Conservation (phyloP, 768 basidiomycete genomes). For the Pleurotus ostreatus region DNA sequence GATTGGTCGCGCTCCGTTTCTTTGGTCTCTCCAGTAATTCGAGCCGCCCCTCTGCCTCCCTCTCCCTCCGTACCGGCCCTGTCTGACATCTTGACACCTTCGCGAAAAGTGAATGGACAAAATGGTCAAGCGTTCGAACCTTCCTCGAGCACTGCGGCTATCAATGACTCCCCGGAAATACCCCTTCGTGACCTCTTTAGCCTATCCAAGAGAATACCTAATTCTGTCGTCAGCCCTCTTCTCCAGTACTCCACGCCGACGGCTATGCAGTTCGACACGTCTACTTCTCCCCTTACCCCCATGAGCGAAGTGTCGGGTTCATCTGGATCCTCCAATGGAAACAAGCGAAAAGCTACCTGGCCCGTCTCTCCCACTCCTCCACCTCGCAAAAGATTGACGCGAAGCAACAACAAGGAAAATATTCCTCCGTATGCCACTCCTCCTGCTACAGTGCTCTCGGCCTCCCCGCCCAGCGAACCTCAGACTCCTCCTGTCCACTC, state of each 20-base stretch:
- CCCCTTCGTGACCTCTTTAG: background rate
- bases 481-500: background rate
- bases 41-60: background rate
- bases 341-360: background rate
- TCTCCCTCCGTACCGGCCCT: background rate
- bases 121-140: background rate
- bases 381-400: background rate
- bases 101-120: background rate
- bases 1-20: conserved; percentile 2
- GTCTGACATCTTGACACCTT: background rate
- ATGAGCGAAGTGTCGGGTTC: too few relatives aligned
- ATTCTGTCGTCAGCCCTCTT: background rate
- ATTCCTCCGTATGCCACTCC: background rate
- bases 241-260: too few relatives aligned
- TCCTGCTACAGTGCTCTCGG: background rate
- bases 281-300: background rate
- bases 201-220: background rate
- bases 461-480: background rate
- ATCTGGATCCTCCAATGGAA: too few relatives aligned
- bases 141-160: background rate
- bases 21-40: conserved; percentile 1
- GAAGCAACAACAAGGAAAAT: background rate
- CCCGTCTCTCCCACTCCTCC: background rate
- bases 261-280: too few relatives aligned
- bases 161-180: background rate